phyloP scores from a whole-genome alignment of 176 grass and related monocot species.

The Eleusine coracana region DNA sequence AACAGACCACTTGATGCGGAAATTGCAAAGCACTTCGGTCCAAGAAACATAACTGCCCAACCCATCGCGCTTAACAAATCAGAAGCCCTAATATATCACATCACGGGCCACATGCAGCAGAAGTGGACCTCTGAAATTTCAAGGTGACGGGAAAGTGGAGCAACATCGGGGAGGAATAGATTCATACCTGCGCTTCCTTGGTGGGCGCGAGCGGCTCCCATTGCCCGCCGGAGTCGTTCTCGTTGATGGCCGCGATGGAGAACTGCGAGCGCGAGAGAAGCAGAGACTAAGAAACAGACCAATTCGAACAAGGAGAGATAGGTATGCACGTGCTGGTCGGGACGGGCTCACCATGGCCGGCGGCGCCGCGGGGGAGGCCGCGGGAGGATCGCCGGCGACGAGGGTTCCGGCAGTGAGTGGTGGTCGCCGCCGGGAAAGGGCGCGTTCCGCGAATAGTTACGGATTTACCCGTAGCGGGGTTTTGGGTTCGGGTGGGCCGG shows the following conservation, averaged over 20 bases:
- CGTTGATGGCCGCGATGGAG: slow-evolving; percentile 98
- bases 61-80: slow-evolving; percentile 27
- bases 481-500: not conserved
- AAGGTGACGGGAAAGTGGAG: not conserved
- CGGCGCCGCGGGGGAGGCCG: slow-evolving; percentile 1
- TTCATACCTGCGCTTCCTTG: slow-evolving; percentile 84
- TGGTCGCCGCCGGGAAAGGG: slow-evolving; percentile 27
- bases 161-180: not conserved
- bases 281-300: not conserved
- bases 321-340: not conserved
- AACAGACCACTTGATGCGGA: not conserved
- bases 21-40: not conserved
- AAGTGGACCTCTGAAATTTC: not conserved
- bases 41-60: not conserved
- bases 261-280: slow-evolving; percentile 52
- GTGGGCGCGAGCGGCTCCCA: slow-evolving; percentile 96
- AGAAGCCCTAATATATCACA: slow-evolving; percentile 45
- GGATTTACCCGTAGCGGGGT: not conserved
- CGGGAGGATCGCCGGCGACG: slow-evolving; percentile 26
- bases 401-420: slow-evolving; percentile 31
- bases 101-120: slow-evolving; percentile 15
- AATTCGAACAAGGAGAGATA: slow-evolving; percentile 14
- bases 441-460: not conserved
- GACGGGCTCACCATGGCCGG: slow-evolving; percentile 53
- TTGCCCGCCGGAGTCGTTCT: slow-evolving; percentile 62